A percentile compares a stretch with the other conserved stretches of the same genome.
phyloP scores from a whole-genome alignment of 106 monocot species.

The Cymbidium sinense region DNA sequence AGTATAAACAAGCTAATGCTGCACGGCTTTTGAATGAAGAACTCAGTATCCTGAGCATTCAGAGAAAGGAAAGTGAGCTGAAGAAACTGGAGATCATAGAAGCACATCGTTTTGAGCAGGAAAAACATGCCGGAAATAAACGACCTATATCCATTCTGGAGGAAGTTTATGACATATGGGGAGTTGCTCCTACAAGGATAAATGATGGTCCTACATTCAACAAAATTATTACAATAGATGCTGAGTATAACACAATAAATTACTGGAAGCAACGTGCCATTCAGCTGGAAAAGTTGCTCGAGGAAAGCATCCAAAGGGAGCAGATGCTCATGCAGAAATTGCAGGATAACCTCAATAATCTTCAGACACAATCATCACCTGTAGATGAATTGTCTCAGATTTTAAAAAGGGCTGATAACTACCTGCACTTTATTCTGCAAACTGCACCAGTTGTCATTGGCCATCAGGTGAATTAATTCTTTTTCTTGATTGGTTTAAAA shows the following conservation, averaged over 20 bases:
- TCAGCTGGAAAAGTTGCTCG: slow-evolving; percentile 43
- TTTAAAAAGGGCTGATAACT: slow-evolving; percentile 69
- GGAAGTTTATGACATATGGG: slow-evolving; percentile 42
- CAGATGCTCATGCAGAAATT: slow-evolving; percentile 42
- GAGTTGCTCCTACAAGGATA: slow-evolving; percentile 27
- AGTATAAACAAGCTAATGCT: slow-evolving; percentile 61
- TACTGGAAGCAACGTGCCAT: slow-evolving; percentile 60
- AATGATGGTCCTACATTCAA: slow-evolving; percentile 28
- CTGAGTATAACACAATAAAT: slow-evolving; percentile 28
- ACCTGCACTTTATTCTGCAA: slow-evolving; percentile 74
- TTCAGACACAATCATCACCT: slow-evolving; percentile 52
- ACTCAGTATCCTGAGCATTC: slow-evolving; percentile 39
- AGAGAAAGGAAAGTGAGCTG: slow-evolving; percentile 50
- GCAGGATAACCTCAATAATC: slow-evolving; percentile 45
- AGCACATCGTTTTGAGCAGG: slow-evolving; percentile 53
- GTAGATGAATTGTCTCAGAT: slow-evolving; percentile 65
- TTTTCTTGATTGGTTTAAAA: background rate
- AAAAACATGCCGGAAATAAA: slow-evolving; percentile 29
- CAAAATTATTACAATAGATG: slow-evolving; percentile 41
- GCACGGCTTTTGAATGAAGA: slow-evolving; percentile 67
- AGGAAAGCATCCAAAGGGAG: slow-evolving; percentile 53
- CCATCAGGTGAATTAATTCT: slow-evolving; percentile 48
- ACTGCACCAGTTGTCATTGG: slow-evolving; percentile 76
- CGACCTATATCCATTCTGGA: slow-evolving; percentile 44
- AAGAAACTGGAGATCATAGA: slow-evolving; percentile 57